These are phyloP conservation scores for Ogataea chonburiensis DNA, from an alignment of 805 yeast genomes.

Conservation along the genomic window DNA sequence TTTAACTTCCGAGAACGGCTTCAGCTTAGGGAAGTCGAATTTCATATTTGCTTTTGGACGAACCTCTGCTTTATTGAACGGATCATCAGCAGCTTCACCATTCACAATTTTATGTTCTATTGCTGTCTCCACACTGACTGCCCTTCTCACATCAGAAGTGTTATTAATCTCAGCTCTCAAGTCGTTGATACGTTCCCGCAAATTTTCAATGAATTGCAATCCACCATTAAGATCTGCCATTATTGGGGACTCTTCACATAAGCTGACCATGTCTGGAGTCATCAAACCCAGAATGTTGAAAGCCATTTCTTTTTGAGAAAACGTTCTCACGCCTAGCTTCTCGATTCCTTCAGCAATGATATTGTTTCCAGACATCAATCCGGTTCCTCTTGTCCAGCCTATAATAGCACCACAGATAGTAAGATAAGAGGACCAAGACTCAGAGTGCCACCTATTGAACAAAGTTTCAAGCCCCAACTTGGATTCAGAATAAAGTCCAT, in stretches of 20 bases:
- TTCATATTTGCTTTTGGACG: slow-evolving; percentile 95
- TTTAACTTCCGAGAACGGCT: slow-evolving; percentile 72
- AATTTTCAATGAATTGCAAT: slow-evolving; percentile 86
- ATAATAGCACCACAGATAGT: slow-evolving; percentile 97
- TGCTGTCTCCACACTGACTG: slow-evolving; percentile 91
- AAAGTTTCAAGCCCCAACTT: slow-evolving; percentile 92
- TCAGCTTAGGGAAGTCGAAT: slow-evolving; percentile 88
- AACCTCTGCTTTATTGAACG: slow-evolving; percentile 71
- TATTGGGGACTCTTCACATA: slow-evolving; percentile 92
- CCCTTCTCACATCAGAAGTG: slow-evolving; percentile 89
- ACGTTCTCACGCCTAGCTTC: slow-evolving; percentile 92
- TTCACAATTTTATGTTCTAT: slow-evolving; percentile 81
- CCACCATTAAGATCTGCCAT: slow-evolving; percentile 99
- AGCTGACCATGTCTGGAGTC: slow-evolving; percentile 78
- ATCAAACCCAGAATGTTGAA: slow-evolving; percentile 93
- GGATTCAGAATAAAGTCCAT: slow-evolving; percentile 97
- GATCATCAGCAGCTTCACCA: slow-evolving; percentile 86
- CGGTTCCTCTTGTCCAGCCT: slow-evolving; percentile 99
- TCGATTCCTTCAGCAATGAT: slow-evolving; percentile 98
- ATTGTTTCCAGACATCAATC: slow-evolving; percentile 96
- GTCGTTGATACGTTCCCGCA: slow-evolving; percentile 80
- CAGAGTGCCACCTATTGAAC: slow-evolving; percentile 98
- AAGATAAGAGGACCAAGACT: slow-evolving; percentile 91
- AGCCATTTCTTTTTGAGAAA: slow-evolving; percentile 99
- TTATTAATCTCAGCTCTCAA: slow-evolving; percentile 76